Percentiles rank a stretch among this genome's conserved stretches.
phyloP scores from a whole-genome alignment of 1,284 basidiomycete species.

The Peniophora sp. region DNA sequence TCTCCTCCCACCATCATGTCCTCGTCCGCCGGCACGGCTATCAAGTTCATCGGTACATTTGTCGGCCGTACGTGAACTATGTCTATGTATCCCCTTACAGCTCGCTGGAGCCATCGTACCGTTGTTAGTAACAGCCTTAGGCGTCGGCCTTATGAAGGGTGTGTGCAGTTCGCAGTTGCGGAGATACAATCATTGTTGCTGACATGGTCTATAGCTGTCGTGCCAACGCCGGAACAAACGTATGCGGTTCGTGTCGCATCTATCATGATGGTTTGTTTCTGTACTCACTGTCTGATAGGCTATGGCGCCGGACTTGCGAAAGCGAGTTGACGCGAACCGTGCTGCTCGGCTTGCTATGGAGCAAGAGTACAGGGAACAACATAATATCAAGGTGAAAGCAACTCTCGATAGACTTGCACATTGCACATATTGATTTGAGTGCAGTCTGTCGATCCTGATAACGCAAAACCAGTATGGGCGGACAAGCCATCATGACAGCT shows the following conservation, averaged over 20 bases:
- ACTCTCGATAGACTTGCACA: background rate
- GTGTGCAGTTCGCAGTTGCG: conserved; percentile 17
- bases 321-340: conserved; percentile 57
- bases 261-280: background rate
- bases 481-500: conserved; percentile 9
- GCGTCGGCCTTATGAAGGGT: conserved; percentile 63
- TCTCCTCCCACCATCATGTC: background rate
- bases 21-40: conserved; percentile 11
- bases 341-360: conserved; percentile 49
- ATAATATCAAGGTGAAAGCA: conserved; percentile 39
- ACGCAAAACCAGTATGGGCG: conserved; percentile 46
- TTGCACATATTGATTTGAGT: background rate
- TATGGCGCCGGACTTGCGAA: conserved; percentile 60
- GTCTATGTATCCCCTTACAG: background rate
- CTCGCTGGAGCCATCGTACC: background rate
- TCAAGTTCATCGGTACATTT: conserved; percentile 29
- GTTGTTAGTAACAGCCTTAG: conserved; percentile 48
- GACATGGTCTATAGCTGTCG: conserved; percentile 36
- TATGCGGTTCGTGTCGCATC: conserved; percentile 35
- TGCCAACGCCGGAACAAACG: conserved; percentile 48
- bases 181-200: background rate
- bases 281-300: conserved; percentile 27
- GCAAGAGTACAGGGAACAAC: conserved; percentile 43
- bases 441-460: conserved; percentile 34
- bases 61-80: conserved; percentile 35